Base-by-base conservation (phyloP, 495 filamentous ascomycete genomes). In the Penicillium taxi region DNA sequence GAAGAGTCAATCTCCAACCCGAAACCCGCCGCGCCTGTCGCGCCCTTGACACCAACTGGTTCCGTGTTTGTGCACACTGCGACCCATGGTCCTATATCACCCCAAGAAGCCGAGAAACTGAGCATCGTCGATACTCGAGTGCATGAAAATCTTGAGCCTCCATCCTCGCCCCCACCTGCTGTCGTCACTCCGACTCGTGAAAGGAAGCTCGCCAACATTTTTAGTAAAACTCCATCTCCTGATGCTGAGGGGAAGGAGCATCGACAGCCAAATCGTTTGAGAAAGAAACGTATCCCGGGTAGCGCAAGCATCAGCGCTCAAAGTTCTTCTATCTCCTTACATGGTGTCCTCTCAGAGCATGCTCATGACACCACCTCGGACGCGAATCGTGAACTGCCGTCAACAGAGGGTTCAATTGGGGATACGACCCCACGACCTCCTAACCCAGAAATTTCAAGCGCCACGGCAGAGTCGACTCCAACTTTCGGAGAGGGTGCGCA, bases 221-320 rank as follows among this genome's bases (percentile, higher is more conserved):
- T 91, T 49, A 65, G 73, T 41, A 75, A 80, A 50, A 80, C 84
- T 9, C 79, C 82, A 2, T 58, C 60, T 0, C 47, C 58, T 0
- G 52, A 50, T 22, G 70, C 66, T 13, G 84, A 84, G 20, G 67
- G 69, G 25, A 75, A 71, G 37, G 75, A 73, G 9, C 31, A 29
- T 9, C 71, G 82, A 29, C 79, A 80, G 51, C 82, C 85, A 2
- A 94, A 93, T 43, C 90, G 90, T 58, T 58, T 96, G 44, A 79
- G 74, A 52, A 96, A 96, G 62, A 89, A 83, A 62, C 74, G 81
- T 25, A 65, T 83, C 18, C 78, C 80, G 2, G 77, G 78, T 12
- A 84, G 81, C 48, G 67, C 78, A 12, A 86, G 84, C 45, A 78
- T 74, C 19, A 93, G 87, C 47, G 86, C 89, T 1, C 84, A 94